Evolutionary conservation across 2,329 filamentous ascomycete species (phyloP), one percentile per base, ranked within the genome.

Genomic region (Thielaviopsis ethacetica): DNA sequence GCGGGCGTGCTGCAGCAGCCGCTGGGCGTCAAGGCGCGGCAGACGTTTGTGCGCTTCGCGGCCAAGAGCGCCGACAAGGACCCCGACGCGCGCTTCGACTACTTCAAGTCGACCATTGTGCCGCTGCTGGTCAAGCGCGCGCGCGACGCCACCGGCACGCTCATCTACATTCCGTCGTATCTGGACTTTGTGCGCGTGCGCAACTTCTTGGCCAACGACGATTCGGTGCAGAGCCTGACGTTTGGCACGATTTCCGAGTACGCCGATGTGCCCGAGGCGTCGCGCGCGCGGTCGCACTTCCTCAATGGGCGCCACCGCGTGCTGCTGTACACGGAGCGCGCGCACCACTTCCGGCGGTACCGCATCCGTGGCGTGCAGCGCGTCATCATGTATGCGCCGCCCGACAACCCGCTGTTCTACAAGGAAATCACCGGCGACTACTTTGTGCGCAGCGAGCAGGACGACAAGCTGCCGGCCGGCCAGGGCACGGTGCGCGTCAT

Each of bases 261-360:
- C 70, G 86, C 87, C 0, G 81, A 86, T 53, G 75, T 85, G 7
- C 79, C 83, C 7, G 89, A 95, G 63, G 85, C 90, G 30, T 85
- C 88, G 50, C 83, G 91, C 47, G 89, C 91, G 9, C 79, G 91
- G 24, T 91, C 87, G 13, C 88, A 96, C 68, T 97, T 98, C 71
- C 74, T 89, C 63, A 86, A 76, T 47, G 93, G 91, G 5, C 79
- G 90, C 17, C 87, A 96, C 68, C 82, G 82, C 21, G 79, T 97
- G 19, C 72, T 98, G 47, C 75, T 98, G 17, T 98, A 97, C 72
- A 94, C 91, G 1, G 91, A 95, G 69, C 84, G 93, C 61, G 88
- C 91, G n/a, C 93, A 98, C 71, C 93, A 98, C 71, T 97, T 97
- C 76, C 83, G 89, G 55, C 80, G 93, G n/a, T 90, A 93, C 67